Conservation (phyloP, 2,329 filamentous ascomycete species). For the Rutstroemia sydowiana region DNA sequence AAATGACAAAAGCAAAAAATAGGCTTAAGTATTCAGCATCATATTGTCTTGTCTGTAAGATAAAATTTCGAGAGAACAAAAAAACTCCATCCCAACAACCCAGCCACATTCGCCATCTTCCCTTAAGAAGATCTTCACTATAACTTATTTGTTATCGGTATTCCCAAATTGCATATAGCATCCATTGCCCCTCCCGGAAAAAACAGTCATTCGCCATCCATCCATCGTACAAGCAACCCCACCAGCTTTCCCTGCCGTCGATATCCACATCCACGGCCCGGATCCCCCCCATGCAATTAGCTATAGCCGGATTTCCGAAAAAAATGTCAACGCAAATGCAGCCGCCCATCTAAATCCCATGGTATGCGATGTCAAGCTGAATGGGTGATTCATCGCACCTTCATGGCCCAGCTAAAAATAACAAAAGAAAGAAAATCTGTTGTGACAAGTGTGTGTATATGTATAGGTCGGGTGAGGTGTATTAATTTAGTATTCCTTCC, state of each 20-base stretch:
- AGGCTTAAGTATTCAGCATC: too few species aligned
- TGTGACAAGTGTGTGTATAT: slow-evolving; percentile 12
- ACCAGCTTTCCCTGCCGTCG: neutral
- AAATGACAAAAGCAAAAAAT: too few species aligned
- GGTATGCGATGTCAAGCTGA: slow-evolving; percentile 6
- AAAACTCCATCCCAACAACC: too few species aligned
- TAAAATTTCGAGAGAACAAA: too few species aligned
- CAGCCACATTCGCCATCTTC: too few species aligned
- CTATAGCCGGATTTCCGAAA: neutral
- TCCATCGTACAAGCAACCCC: neutral
- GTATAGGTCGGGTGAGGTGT: slow-evolving; percentile 9
- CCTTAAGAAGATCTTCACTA: too few species aligned
- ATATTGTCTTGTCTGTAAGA: too few species aligned
- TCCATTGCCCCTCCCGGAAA: too few species aligned
- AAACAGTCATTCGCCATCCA: neutral
- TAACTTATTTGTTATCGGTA: too few species aligned
- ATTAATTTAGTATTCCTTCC: slow-evolving; percentile 51
- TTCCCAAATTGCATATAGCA: too few species aligned
- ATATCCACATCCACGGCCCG: neutral
- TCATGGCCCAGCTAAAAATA: slow-evolving; percentile 2
- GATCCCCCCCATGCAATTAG: neutral
- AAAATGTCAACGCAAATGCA: slow-evolving; percentile 7
- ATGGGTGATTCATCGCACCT: neutral
- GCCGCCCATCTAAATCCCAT: slow-evolving; percentile 8
- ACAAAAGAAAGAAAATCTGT: slow-evolving; percentile 13